Percentiles rank a stretch among this genome's conserved stretches.
These are phyloP conservation scores for Microsporum audouinii DNA, from an alignment of 2,329 filamentous ascomycete species.

Conservation along the genomic window DNA sequence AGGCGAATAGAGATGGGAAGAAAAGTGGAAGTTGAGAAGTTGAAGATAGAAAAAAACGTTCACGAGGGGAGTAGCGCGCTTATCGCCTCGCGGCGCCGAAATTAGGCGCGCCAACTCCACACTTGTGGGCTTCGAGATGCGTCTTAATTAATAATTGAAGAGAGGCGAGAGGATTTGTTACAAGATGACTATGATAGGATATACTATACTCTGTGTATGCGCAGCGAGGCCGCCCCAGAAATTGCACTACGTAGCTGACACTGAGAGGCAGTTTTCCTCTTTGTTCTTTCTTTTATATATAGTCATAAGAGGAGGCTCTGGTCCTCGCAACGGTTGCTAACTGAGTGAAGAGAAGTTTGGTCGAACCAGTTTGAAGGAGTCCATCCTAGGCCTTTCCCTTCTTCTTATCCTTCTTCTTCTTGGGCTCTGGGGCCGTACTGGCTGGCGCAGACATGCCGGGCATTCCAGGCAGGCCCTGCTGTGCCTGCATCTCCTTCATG, in stretches of 20 bases:
- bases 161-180: not conserved
- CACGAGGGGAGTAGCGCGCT: not conserved
- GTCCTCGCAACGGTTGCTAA: no score
- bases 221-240: no score
- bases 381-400: slow-evolving; percentile 30
- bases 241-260: no score
- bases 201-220: no score
- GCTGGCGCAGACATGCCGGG: slow-evolving; percentile 33
- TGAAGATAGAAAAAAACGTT: not conserved
- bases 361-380: no score
- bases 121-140: not conserved
- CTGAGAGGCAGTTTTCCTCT: no score
- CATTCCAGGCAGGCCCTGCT: slow-evolving; percentile 35
- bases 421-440: slow-evolving; percentile 30
- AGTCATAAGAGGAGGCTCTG: no score
- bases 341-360: no score
- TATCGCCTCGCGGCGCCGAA: not conserved
- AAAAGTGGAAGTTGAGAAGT: not conserved
- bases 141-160: slow-evolving; percentile 1
- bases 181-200: not conserved
- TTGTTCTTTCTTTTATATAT: no score
- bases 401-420: slow-evolving; percentile 42
- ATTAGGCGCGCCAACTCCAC: slow-evolving; percentile 1
- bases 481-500: slow-evolving; percentile 77
- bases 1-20: no score